Evolutionary conservation across 768 basidiomycete species (phyloP).

Genomic region (Lanmaoa rubissima): DNA sequence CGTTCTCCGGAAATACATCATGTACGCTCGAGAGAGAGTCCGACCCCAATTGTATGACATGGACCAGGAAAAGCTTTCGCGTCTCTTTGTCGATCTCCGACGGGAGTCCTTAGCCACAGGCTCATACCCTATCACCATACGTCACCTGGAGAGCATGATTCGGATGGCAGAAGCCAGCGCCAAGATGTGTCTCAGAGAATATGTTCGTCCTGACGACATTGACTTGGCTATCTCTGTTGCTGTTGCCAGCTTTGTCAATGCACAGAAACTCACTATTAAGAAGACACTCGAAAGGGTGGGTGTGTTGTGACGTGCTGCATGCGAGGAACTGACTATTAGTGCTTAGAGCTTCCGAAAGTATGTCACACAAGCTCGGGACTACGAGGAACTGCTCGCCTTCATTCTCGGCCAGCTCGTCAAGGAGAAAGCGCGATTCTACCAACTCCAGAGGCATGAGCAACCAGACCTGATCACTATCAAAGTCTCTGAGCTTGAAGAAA

Average conservation of each 20-base stretch:
- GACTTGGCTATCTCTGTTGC: conserved; percentile 96
- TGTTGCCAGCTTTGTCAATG: conserved; percentile 90
- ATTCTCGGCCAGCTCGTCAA: conserved; percentile 92
- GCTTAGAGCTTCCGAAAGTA: conserved; percentile 94
- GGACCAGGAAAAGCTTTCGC: conserved; percentile 92
- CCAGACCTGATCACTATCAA: conserved; percentile 77
- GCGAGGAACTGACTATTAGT: conserved; percentile 12
- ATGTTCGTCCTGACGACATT: conserved; percentile 93
- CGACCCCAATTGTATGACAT: conserved; percentile 91
- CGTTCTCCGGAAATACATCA: conserved; percentile 94
- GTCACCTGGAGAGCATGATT: conserved; percentile 98
- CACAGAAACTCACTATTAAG: conserved; percentile 98
- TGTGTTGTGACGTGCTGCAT: not conserved
- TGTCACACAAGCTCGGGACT: conserved; percentile 90
- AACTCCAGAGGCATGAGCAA: conserved; percentile 72
- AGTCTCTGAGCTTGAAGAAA: conserved; percentile 78
- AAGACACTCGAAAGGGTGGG: conserved; percentile 89
- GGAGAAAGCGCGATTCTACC: conserved; percentile 83
- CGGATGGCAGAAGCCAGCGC: conserved; percentile 98
- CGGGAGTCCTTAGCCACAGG: conserved; percentile 96
- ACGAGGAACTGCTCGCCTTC: conserved; percentile 94
- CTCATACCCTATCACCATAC: conserved; percentile 98
- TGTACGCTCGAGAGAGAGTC: conserved; percentile 95
- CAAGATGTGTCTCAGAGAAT: conserved; percentile 97
- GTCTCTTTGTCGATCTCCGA: conserved; percentile 93